These are phyloP conservation scores for Gardenia jasminoides DNA, from an alignment of 257 asterid genomes.

Conservation along the genomic window DNA sequence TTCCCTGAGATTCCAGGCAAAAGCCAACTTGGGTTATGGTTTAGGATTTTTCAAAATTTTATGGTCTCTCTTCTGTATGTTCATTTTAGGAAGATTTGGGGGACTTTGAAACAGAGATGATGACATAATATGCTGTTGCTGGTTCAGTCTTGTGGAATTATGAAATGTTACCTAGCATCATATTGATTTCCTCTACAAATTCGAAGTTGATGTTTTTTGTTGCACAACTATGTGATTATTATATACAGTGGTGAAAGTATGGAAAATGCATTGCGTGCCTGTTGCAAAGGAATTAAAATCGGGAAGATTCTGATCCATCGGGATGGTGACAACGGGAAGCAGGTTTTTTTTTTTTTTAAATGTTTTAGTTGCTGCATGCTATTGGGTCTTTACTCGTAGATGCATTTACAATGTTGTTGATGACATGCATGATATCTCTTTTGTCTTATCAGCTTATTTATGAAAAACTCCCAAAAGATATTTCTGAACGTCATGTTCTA, in stretches of 20 bases:
- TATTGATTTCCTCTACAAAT: neutral
- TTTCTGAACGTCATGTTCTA: slow-evolving; percentile 89
- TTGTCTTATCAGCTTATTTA: slow-evolving; percentile 68
- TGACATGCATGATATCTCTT: slow-evolving; percentile 2
- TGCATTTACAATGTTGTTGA: neutral
- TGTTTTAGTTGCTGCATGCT: slow-evolving; percentile 5
- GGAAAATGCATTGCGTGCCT: slow-evolving; percentile 99
- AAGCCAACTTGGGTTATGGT: neutral
- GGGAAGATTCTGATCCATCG: slow-evolving; percentile 97
- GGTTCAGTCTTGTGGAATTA: neutral
- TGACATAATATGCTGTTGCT: slow-evolving; percentile 3
- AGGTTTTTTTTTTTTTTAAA: slow-evolving; percentile 38
- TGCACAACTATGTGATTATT: slow-evolving; percentile 16
- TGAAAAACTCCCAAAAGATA: slow-evolving; percentile 94
- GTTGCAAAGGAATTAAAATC: slow-evolving; percentile 98
- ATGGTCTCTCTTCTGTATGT: neutral
- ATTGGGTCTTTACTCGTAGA: neutral
- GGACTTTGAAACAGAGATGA: neutral
- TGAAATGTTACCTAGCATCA: too few relatives aligned
- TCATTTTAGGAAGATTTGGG: neutral
- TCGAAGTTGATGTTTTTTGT: neutral
- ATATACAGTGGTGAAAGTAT: slow-evolving; percentile 91
- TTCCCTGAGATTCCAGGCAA: neutral
- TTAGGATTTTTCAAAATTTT: neutral
- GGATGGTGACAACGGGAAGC: slow-evolving; percentile 96